These are phyloP conservation scores for Linnemannia exigua DNA, from an alignment of 192 early-diverging fungal genomes.

Conservation along the genomic window DNA sequence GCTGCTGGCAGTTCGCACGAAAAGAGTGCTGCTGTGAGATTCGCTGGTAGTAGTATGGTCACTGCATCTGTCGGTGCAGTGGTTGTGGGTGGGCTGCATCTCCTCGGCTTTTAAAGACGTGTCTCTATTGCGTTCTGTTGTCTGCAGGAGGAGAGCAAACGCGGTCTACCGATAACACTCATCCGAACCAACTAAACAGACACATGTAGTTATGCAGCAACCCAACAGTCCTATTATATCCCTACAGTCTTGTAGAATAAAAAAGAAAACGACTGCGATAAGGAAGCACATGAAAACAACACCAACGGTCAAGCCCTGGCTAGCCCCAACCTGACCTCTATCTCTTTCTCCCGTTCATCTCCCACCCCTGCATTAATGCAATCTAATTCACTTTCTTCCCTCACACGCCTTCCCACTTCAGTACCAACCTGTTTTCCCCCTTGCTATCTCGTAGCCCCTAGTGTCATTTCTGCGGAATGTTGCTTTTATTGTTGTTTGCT, in stretches of 20 bases:
- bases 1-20: neutral
- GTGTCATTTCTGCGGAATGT: neutral
- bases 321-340: too few relatives aligned
- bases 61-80: neutral
- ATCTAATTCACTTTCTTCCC: neutral
- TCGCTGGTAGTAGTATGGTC: neutral
- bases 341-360: neutral
- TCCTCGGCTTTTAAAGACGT: neutral
- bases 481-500: neutral
- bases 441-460: neutral
- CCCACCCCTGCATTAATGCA: slow-evolving; percentile 1
- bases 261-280: too few relatives aligned
- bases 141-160: neutral
- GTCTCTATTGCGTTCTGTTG: neutral
- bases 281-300: neutral
- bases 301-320: neutral
- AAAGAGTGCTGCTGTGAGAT: neutral
- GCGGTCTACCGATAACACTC: too few relatives aligned
- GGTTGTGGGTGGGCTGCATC: neutral
- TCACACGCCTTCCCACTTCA: neutral
- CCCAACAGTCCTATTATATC: too few relatives aligned
- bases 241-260: too few relatives aligned
- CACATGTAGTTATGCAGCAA: too few relatives aligned
- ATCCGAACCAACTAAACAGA: too few relatives aligned
- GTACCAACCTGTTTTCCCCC: neutral